Base-by-base conservation (phyloP, 2,329 filamentous ascomycete genomes). In the Colletotrichum aenigma region DNA sequence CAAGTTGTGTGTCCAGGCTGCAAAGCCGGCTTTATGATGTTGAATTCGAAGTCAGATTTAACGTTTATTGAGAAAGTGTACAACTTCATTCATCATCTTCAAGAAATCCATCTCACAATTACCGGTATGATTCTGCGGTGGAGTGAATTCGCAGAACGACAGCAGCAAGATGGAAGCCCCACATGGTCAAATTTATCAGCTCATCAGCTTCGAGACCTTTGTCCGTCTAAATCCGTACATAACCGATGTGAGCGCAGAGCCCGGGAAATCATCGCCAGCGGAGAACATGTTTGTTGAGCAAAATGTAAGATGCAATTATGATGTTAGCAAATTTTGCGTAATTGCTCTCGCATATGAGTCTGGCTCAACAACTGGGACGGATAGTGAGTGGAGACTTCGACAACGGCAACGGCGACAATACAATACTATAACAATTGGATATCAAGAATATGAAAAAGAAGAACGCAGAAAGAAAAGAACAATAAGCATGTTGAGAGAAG, bases 271-370 rank as follows among this genome's bases (percentile, higher is more conserved):
- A 58, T 18, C 21, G 16, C 55, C 13, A 58, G 21, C 2, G 0
- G 18, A 7, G 26, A 56, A 26, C 10, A 21, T 26, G 18, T 1
- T n/a, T 1, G 1, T 48, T n/a, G 18, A n/a, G 18, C 18, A n/a
- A 2, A n/a, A n/a, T 48, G 0, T 48, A 1, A 48, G 5, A 48
- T n/a, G 18, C 8, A n/a, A 0, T 4, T 2, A 12, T 4, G 18
- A 48, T n/a, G 18, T n/a, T 1, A 12, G 0, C 16, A n/a, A 43
- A 1, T 18, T 43, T 43, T 16, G 1, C 16, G 36, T 43, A 10
- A 0, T 6, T 43, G 16, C 36, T 38, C 36, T 18, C 1, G 36
- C 36, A 18, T 38, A 38, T 2, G 16, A 38, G 2, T 18, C 3
- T 38, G 1, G 16, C 16, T 38, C 36, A 38, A 38, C 36, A 0